phyloP scores from a whole-genome alignment of 345 rosid genomes.

The Brassica nigra region DNA sequence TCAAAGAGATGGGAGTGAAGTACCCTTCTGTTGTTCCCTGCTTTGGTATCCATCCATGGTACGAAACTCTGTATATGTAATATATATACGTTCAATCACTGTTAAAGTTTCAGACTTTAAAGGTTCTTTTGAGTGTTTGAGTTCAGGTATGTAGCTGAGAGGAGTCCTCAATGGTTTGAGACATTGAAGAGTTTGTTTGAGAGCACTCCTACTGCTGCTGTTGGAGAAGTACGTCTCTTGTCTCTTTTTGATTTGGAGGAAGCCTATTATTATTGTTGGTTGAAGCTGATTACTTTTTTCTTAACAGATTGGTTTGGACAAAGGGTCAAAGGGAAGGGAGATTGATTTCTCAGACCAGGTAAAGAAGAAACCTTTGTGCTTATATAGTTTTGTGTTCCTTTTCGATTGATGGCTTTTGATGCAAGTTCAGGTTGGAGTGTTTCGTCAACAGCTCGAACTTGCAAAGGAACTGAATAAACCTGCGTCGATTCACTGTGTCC shows the following conservation, averaged over 20 bases:
- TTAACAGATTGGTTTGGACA: slow-evolving; percentile 83
- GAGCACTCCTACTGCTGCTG: slow-evolving; percentile 78
- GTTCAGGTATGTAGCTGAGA: slow-evolving; percentile 62
- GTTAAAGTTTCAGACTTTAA: not conserved
- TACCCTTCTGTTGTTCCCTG: slow-evolving; percentile 81
- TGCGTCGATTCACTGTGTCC: slow-evolving; percentile 83
- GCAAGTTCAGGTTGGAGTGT: slow-evolving; percentile 59
- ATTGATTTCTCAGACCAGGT: slow-evolving; percentile 85
- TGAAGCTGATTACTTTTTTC: not conserved
- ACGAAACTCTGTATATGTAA: not conserved
- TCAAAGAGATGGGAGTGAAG: slow-evolving; percentile 64
- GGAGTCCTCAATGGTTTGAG: slow-evolving; percentile 76
- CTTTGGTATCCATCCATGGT: slow-evolving; percentile 96
- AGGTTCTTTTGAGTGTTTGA: not conserved
- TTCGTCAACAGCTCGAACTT: slow-evolving; percentile 77
- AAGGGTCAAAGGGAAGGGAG: slow-evolving; percentile 77
- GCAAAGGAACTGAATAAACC: slow-evolving; percentile 83
- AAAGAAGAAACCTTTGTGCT: not conserved
- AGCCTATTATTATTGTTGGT: not conserved
- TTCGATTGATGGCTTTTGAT: slow-evolving; percentile 1
- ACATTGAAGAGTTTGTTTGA: slow-evolving; percentile 66
- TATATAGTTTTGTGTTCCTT: not conserved
- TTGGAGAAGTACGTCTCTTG: slow-evolving; percentile 69
- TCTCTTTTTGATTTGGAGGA: not conserved
- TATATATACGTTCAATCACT: not conserved